Base-by-base conservation (phyloP, 148 eudicot species). In the Rhododendron griersonianum region DNA sequence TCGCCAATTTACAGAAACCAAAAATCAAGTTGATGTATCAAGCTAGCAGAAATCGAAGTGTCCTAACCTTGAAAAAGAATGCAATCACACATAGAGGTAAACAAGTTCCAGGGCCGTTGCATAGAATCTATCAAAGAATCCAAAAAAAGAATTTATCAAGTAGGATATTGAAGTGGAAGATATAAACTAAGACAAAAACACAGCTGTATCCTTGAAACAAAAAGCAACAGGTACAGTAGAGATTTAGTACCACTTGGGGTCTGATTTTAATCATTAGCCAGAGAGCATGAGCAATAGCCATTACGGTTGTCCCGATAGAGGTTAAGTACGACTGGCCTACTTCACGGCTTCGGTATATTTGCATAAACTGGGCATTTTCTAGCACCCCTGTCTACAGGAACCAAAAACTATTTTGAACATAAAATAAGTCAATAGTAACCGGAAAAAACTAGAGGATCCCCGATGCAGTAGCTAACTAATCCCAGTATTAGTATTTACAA, bases 21-120 rank as follows among this genome's bases (percentile, higher is more conserved):
- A 63, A 28, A 19, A 55, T 48, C 5, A 33, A 74, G 44, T 30
- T 61, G 59, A 47, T 47, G 44, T 39, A 84, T n/a, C 8, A 28
- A 80, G 28, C n/a, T 51, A 44, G 61, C n/a, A 81, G 50, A 41
- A n/a, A 33, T 48, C 1, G 14, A 74, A 45, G 53, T 37, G 37
- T 78, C 33, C 89, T 71, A 57, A 95, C 99, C 99, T 96, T 96
- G 85, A 96, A 96, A 86, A 92, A 3, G 73, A 92, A 94, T 23
- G 98, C 94, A 79, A 95, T 95, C 83, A 85, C 90, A 81, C 98
- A 96, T 16, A 96, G 84, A 11, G 99, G 99, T 85, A 96, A 86
- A 89, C 99, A 96, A 71, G 99, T 96, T 80, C 98, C 98, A 81
- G 98, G 98, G 63, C 98, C 99, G 88, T 96, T 96, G 91, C 98